Base-by-base conservation (phyloP, 148 eudicot species). In the Rhododendron ovatum region DNA sequence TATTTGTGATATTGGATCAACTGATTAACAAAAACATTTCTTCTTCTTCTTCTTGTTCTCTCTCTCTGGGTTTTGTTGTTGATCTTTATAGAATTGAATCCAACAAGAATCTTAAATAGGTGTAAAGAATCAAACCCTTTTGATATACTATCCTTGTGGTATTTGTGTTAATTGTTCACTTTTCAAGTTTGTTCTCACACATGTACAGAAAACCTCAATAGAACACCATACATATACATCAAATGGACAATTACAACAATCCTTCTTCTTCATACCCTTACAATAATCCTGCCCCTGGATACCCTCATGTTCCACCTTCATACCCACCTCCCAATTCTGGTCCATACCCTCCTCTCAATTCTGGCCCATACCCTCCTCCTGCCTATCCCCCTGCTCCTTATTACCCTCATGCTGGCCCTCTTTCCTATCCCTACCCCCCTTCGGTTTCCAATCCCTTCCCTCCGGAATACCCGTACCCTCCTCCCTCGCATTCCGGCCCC, bases 401-500 rank as follows among this genome's bases (percentile, higher is more conserved):
- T 47, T 43, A 84, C 63, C 82, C 87, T 24, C 86, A 84, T 69
- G 67, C 91, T 47, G 83, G 83, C 33, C 90, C 78, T 17, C 82
- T 79, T 59, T 87, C 84, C 28, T 86, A 88, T 71, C 83, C 84
- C 17, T 90, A 90, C 83, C 92, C 90, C 2, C 83, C 83, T 9
- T 30, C 55, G 7, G 73, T 84, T 67, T 37, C 86, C 75, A 86
- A 91, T 84, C 88, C 86, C 37, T 83, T 81, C 45, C 76, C 86
- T 6, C 14, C 65, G 26, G 85, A 89, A 7, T 84, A 86, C 51
- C 20, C 30, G 18, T 85, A 82, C 84, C 90, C 82, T 78, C 89
- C 50, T 45, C 82, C 89, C 78, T 85, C 92, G 22, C 88, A 86
- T 85, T 86, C 90, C 53, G 89, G 89, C 9, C 55, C 86, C 17